Evolutionary conservation across 139 green algal species (phyloP), one percentile per base, ranked within the genome.

Genomic region (Picochlorum sp.): DNA sequence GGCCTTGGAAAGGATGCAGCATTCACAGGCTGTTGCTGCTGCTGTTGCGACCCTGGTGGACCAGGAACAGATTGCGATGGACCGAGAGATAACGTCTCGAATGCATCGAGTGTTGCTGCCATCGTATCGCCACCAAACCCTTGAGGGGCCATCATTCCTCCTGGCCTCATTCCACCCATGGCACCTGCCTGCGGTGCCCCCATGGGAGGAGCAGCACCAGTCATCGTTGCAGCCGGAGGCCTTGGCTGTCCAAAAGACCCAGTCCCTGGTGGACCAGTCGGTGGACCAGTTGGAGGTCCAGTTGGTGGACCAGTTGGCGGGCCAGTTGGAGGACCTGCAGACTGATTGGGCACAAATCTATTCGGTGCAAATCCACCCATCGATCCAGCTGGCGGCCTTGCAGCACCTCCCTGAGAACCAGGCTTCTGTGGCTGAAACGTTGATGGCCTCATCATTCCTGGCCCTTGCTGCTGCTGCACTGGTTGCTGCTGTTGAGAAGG

Each of bases 11-110:
- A 83, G 0, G 65, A 54, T 6, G 60, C 58, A 9, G 75, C 61
- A 74, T 94, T 78, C n/a, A 45, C 77, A 2, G 78, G 66, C 51
- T 68, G 66, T 18, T 78, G 84, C n/a, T 54, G 47, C 0, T 80
- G 78, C 0, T 64, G 81, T 57, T 47, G 60, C 16, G 63, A 77
- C 15, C 47, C 47, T 7, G 47, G 47, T 54, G 47, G 47, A 55
- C 77, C 60, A 13, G 34, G 66, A 34, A 66, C 50, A 6, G 66
- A 34, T 20, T 55, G 67, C 1, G 16, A 14, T 18, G 72, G 62
- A 41, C 77, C 82, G 55, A 95, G 69, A 13, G 79, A 78, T 37
- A 95, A 69, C 10, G 77, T 80, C 69, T 92, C 82, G 75, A 95
- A 94, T 45, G 86, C 76, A 62, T 93, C 88, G 23, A 88, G 68